phyloP scores from a whole-genome alignment of 1,284 basidiomycete species.

The Phlebopus sp. region DNA sequence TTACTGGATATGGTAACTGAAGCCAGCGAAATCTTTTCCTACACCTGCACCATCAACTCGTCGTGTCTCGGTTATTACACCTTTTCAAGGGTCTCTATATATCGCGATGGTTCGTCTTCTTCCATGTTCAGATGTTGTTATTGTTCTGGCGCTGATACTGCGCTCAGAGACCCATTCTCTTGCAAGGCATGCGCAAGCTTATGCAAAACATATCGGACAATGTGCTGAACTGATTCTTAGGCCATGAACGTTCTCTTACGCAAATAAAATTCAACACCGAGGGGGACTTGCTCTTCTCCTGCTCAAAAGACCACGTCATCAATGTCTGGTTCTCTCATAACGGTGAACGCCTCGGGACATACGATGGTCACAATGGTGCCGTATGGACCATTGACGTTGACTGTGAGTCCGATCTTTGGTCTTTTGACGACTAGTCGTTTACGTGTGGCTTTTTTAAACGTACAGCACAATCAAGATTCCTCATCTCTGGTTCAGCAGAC shows the following conservation, averaged over 20 bases:
- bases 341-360: conserved; percentile 95
- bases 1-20: conserved; percentile 23
- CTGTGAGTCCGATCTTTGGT: conserved; percentile 55
- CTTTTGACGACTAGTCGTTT: conserved; percentile 1
- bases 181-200: conserved; percentile 26
- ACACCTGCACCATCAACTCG: not conserved
- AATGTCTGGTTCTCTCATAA: conserved; percentile 99
- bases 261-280: conserved; percentile 96
- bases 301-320: conserved; percentile 93
- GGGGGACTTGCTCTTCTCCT: conserved; percentile 94
- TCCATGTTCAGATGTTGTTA: not conserved
- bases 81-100: conserved; percentile 2
- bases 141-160: not conserved
- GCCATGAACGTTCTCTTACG: conserved; percentile 98
- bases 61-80: not conserved
- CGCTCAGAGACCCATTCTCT: conserved; percentile 28
- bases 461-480: conserved; percentile 78
- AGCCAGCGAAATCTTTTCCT: conserved; percentile 18
- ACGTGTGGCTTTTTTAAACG: not conserved
- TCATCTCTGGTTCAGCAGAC: conserved; percentile 89
- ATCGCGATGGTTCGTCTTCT: conserved; percentile 15
- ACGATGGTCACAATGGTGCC: conserved; percentile 93
- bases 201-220: not conserved
- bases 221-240: conserved; percentile 39
- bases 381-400: conserved; percentile 98